Evolutionary conservation across 2,329 filamentous ascomycete species (phyloP).

Genomic region (Fusarium proliferatum): DNA sequence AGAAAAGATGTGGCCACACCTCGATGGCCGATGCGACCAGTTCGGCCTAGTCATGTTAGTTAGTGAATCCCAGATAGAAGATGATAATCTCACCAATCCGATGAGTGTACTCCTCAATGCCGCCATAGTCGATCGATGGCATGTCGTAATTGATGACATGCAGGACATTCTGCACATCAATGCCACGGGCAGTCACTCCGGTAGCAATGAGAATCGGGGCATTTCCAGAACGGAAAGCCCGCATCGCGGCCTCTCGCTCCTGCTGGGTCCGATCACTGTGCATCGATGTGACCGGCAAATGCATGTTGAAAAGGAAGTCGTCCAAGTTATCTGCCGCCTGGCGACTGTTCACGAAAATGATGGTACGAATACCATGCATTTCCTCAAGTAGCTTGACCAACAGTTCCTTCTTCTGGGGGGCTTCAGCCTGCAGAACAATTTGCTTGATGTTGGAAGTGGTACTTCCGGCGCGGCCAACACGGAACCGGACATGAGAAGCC

Average conservation of each 20-base stretch:
- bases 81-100: constrained; percentile 78
- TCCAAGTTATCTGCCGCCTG: constrained; percentile 83
- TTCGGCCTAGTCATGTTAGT: constrained; percentile 72
- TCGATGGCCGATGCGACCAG: constrained; percentile 89
- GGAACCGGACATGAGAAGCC: constrained; percentile 80
- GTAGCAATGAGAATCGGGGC: constrained; percentile 87
- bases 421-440: constrained; percentile 74
- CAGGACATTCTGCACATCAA: constrained; percentile 87
- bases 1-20: constrained; percentile 92
- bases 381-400: constrained; percentile 78
- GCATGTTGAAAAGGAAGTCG: constrained; percentile 84
- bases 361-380: constrained; percentile 78
- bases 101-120: constrained; percentile 93
- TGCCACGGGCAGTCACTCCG: constrained; percentile 85
- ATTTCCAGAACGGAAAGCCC: constrained; percentile 80
- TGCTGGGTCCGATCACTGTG: constrained; percentile 87
- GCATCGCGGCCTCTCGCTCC: constrained; percentile 92
- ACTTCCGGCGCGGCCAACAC: constrained; percentile 87
- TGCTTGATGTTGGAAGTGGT: constrained; percentile 87
- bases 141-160: constrained; percentile 96
- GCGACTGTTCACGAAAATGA: constrained; percentile 92
- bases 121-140: constrained; percentile 78
- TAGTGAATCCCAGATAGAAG: neutral
- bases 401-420: constrained; percentile 73
- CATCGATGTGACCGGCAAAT: constrained; percentile 86